Percentiles rank a stretch among this genome's conserved stretches.
These are phyloP conservation scores for Penstemon barbatus DNA, from an alignment of 257 asterid species.

Conservation along the genomic window DNA sequence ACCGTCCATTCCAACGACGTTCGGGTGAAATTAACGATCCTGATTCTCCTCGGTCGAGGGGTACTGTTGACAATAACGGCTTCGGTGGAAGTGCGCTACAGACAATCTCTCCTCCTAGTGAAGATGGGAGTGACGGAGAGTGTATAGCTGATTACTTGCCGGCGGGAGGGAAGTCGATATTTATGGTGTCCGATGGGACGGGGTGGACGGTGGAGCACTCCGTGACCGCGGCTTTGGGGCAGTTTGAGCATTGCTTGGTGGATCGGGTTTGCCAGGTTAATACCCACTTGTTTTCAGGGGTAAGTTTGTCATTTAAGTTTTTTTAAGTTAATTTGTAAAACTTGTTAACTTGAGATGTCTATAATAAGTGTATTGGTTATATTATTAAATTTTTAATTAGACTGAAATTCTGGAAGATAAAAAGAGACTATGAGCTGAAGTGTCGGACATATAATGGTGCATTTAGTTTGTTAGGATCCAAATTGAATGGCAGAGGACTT, in stretches of 20 bases:
- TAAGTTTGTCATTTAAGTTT: constrained; percentile 30
- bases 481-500: no score
- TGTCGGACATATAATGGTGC: background rate
- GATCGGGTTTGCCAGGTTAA: constrained; percentile 80
- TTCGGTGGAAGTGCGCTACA: constrained; percentile 29
- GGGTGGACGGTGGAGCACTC: constrained; percentile 98
- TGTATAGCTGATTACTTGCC: constrained; percentile 34
- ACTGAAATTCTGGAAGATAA: no score
- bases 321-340: background rate
- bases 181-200: constrained; percentile 92
- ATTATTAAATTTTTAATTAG: no score
- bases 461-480: background rate
- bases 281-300: constrained; percentile 95
- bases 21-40: constrained; percentile 19
- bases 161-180: constrained; percentile 54
- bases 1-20: constrained; percentile 44
- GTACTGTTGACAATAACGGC: constrained; percentile 2
- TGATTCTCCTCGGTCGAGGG: constrained; percentile 19
- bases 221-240: constrained; percentile 88
- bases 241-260: constrained; percentile 86
- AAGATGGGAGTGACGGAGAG: constrained; percentile 34
- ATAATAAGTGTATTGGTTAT: no score
- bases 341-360: no score
- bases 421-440: background rate
- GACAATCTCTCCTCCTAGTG: constrained; percentile 26